These are phyloP conservation scores for Epichloe sp. DNA, from an alignment of 2,329 filamentous ascomycete genomes.

Conservation along the genomic window DNA sequence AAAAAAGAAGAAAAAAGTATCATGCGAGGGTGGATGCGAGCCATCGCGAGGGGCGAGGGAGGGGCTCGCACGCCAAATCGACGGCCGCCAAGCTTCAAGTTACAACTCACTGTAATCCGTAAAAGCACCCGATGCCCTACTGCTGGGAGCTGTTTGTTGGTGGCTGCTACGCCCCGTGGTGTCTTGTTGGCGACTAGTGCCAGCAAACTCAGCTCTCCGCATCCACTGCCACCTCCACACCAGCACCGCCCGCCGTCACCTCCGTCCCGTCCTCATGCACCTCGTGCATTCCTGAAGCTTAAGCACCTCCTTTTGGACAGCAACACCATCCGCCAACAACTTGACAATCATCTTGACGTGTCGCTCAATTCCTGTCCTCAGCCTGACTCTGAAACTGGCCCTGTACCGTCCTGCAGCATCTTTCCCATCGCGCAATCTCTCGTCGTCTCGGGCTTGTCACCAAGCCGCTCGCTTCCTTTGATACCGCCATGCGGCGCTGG, in stretches of 20 bases:
- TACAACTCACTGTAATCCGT: no score
- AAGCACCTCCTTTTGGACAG: not conserved
- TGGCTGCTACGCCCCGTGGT: no score
- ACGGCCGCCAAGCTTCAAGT: no score
- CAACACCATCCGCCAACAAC: not conserved
- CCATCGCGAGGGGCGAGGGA: no score
- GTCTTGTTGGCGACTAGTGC: no score
- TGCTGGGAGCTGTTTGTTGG: no score
- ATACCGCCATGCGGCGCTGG: slow-evolving; percentile 27
- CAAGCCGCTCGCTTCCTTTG: not conserved
- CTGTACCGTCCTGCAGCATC: not conserved
- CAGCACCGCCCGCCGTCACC: not conserved
- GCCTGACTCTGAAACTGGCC: not conserved
- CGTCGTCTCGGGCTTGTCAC: slow-evolving; percentile 1
- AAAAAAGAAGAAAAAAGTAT: no score
- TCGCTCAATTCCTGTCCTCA: not conserved
- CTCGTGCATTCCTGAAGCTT: not conserved
- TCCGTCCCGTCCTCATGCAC: slow-evolving; percentile 1
- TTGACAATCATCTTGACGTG: slow-evolving; percentile 1
- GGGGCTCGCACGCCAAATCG: no score
- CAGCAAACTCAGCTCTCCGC: no score
- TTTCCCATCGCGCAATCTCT: not conserved
- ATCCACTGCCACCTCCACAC: not conserved
- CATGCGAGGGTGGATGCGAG: no score
- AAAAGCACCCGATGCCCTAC: no score